Evolutionary conservation across 176 grass and related monocot species (phyloP), one percentile per base, ranked within the genome.

Genomic region (Rhynchospora breviuscula): DNA sequence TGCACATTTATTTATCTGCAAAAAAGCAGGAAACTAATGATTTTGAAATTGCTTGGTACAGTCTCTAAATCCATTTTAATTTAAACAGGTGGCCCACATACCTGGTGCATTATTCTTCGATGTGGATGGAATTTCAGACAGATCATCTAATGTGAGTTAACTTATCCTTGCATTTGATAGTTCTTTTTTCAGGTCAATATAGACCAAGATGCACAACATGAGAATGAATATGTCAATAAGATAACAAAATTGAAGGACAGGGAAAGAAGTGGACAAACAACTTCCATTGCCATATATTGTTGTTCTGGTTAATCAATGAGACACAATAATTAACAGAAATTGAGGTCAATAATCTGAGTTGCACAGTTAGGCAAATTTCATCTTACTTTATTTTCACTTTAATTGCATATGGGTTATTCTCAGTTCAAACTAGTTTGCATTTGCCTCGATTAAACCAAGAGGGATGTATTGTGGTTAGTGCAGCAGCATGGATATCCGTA

Each of bases 91-190:
- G 85, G 93, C 96, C 47, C 96, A 99, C 90, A 99, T 99, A 84
- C 93, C 89, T 73, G 89, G 93, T 64, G 88, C 93, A 2, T 86
- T 99, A 84, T 99, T 99, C 87, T 99, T 99, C 73, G 93, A 95
- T 87, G 93, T 99, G 75, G 96, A 99, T 64, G 96, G 91, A 47
- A 95, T 99, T 86, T 99, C 93, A 40, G 93, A 99, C 71, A 88
- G 83, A 88, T 83, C 85, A 78, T 93, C 96, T 2, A 87, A 59
- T 85, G 96, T 99, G 87, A 91, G 93, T 87, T 52, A 71, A 14
- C 43, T 71, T 71, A 2, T 22, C 33, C 56, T 77, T 77, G 8
- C 14, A 7, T 17, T 77, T 56, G 73, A 56, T 31, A 21, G 15
- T 77, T 75, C 10, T 22, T 15, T 21, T 56, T 5, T 17, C 8